These are phyloP conservation scores for Debaryomyces hansenii DNA, from an alignment of 805 yeast genomes.

Conservation along the genomic window DNA sequence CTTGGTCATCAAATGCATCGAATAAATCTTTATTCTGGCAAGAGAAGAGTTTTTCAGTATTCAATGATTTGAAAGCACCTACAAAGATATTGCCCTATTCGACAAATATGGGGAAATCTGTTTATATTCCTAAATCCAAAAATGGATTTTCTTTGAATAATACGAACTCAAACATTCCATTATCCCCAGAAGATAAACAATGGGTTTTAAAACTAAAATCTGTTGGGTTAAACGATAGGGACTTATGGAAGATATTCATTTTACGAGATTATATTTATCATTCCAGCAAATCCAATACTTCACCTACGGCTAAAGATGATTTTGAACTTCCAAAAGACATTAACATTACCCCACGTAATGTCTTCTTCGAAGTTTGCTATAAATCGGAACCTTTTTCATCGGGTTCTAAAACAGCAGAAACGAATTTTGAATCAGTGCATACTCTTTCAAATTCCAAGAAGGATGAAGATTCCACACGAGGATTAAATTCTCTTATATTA, in stretches of 20 bases:
- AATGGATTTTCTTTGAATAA: conserved; percentile 4
- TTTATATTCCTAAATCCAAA: conserved; percentile 24
- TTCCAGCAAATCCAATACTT: conserved; percentile 39
- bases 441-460: conserved; percentile 2
- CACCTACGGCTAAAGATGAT: conserved; percentile 1
- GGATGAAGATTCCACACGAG: conserved; percentile 3
- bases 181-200: conserved; percentile 64
- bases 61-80: conserved; percentile 11
- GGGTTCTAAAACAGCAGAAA: conserved; percentile 17
- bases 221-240: conserved; percentile 71
- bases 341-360: conserved; percentile 29
- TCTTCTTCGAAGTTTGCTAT: conserved; percentile 38
- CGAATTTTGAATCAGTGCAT: conserved; percentile 14
- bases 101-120: conserved; percentile 37
- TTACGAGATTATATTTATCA: conserved; percentile 67
- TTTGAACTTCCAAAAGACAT: conserved; percentile 3
- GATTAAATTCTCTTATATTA: conserved; percentile 22
- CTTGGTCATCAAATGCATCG: conserved; percentile 69
- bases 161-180: conserved; percentile 16
- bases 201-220: conserved; percentile 73
- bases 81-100: conserved; percentile 25
- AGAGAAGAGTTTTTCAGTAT: conserved; percentile 25
- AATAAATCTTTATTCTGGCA: conserved; percentile 80
- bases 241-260: conserved; percentile 80
- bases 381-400: conserved; percentile 34